Base-by-base conservation (phyloP, 768 basidiomycete species). In the Leccinellum luteum region DNA sequence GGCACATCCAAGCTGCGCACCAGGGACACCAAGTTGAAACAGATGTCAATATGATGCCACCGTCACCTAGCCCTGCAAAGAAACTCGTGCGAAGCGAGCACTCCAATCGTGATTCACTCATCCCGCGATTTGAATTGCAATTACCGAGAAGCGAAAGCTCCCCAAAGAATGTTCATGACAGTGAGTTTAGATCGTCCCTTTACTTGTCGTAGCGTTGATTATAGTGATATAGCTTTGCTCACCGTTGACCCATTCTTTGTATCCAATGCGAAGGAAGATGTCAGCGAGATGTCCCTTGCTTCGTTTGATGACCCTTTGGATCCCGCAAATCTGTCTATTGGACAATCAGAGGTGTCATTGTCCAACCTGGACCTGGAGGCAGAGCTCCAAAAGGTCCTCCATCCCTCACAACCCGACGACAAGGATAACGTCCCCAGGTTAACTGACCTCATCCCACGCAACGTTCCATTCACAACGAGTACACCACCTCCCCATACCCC, bases 1-100 rank as follows among this genome's bases (percentile, higher is more conserved):
- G 73, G 31, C 73, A 79, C 48, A 57, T 67, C n/a, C 79, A 79
- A 58, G 73, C 73, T 51, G 58, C 64, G 8, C 69, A 45, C 34
- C 66, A 72, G 34, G 68, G 67, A 31, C 63, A 63, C 27, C 64
- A 60, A 28, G 66, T 74, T 6, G 79, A 78, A 15, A 66, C 68
- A 48, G 78, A 80, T 54, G 67, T 79, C 15, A 68, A 69, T 31
- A 76, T 77, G 72, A 70, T 81, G 12, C 81, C 81, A 28, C 79
- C 80, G 1, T 81, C 80, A 4, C 81, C 81, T 6, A 80, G 78
- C 17, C 80, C 80, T 1, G 68, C 74, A 15, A 78, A 75, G 59
- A 53, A 62, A 38, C 60, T 15, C 6, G 28, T 58, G 32, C 56
- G 49, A 4, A 55, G 48, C n/a, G 66, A 66, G 28, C 62, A 60